These are phyloP conservation scores for Sporothrix curviconia DNA, from an alignment of 2,329 filamentous ascomycete species.

Conservation along the genomic window DNA sequence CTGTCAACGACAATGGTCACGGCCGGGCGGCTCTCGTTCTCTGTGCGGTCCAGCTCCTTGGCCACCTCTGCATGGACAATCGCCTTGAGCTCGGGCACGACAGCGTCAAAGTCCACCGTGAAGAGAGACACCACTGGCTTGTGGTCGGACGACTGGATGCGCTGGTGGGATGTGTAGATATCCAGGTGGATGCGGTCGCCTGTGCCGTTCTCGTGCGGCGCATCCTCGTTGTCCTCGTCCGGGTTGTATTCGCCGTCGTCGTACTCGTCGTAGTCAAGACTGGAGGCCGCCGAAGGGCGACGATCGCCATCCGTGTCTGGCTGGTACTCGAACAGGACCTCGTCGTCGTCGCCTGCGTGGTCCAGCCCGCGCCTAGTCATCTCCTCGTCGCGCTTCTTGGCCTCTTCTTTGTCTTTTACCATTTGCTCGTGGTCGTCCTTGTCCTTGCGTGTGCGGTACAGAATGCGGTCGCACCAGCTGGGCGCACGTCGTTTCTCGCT, in stretches of 20 bases:
- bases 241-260: constrained; percentile 47
- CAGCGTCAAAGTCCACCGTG: constrained; percentile 75
- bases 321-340: constrained; percentile 84
- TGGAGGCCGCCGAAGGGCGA: not conserved
- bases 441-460: constrained; percentile 73
- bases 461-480: constrained; percentile 93
- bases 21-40: constrained; percentile 40
- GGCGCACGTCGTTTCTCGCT: constrained; percentile 90
- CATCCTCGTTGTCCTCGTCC: constrained; percentile 20
- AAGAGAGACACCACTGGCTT: constrained; percentile 86
- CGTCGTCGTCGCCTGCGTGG: constrained; percentile 66
- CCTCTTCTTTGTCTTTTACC: constrained; percentile 56
- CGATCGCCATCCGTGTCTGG: constrained; percentile 64
- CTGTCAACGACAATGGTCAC: constrained; percentile 58
- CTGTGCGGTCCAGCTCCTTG: constrained; percentile 73
- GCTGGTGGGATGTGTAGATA: constrained; percentile 80
- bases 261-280: constrained; percentile 56
- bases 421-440: constrained; percentile 59
- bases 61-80: constrained; percentile 81
- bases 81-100: constrained; percentile 77
- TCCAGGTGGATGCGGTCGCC: constrained; percentile 52
- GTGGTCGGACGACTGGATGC: constrained; percentile 87
- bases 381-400: constrained; percentile 70
- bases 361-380: constrained; percentile 77
- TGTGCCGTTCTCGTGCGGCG: constrained; percentile 33